Percentiles rank a stretch among this genome's conserved stretches.
phyloP scores from a whole-genome alignment of 139 green algal genomes.

The Axilococcus clingmanii region DNA sequence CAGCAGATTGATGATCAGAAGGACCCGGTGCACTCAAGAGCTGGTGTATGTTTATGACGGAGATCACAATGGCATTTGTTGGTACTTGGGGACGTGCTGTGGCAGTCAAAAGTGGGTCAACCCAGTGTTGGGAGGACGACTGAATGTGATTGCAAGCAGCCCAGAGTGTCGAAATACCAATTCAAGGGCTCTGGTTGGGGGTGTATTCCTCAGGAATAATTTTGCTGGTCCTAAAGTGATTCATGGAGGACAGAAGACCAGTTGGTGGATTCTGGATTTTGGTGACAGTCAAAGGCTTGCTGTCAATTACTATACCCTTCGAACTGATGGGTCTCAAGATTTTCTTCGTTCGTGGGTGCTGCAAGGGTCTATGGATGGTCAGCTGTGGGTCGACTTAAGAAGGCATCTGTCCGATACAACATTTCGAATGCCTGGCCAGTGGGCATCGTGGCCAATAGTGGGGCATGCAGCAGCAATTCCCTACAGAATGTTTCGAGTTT shows the following conservation, averaged over 20 bases:
- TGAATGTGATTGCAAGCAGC: constrained; percentile 45
- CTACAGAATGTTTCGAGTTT: constrained; percentile 63
- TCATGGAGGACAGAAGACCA: constrained; percentile 11
- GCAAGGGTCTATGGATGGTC: constrained; percentile 65
- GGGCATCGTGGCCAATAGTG: constrained; percentile 67
- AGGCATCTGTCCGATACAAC: constrained; percentile 49
- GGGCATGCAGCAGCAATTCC: constrained; percentile 39
- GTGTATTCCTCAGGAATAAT: constrained; percentile 49
- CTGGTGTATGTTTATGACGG: constrained; percentile 70
- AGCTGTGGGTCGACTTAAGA: constrained; percentile 51
- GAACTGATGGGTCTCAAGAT: constrained; percentile 63
- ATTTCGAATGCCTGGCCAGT: constrained; percentile 60
- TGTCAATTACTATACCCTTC: constrained; percentile 76
- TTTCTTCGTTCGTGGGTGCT: constrained; percentile 68
- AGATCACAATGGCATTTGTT: constrained; percentile 59
- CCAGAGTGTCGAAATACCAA: constrained; percentile 55
- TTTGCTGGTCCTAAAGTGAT: constrained; percentile 47
- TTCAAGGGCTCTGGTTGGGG: constrained; percentile 41
- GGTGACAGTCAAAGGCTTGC: constrained; percentile 43
- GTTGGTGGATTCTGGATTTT: constrained; percentile 75
- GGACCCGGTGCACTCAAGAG: constrained; percentile 28
- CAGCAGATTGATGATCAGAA: not conserved
- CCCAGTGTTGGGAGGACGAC: constrained; percentile 41
- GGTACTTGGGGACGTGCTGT: constrained; percentile 33
- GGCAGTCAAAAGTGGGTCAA: constrained; percentile 63